Percentiles rank a stretch among this genome's conserved stretches.
Evolutionary conservation across 495 filamentous ascomycete species (phyloP).

Genomic region (Neurospora sublineolata): DNA sequence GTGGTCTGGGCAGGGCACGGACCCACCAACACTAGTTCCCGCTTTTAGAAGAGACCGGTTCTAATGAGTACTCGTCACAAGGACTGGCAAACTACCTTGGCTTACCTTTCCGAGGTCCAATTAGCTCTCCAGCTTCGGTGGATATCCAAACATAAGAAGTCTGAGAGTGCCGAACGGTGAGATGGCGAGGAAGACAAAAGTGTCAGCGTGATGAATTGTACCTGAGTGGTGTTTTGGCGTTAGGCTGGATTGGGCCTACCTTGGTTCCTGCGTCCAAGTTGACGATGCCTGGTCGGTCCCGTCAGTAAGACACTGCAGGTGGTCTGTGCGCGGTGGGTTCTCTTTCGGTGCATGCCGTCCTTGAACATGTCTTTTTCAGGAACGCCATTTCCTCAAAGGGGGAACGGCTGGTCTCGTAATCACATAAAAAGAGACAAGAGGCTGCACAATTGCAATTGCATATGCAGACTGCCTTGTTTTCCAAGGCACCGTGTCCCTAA

Average conservation of each 20-base stretch:
- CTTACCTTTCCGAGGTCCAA: background rate
- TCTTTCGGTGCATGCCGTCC: background rate
- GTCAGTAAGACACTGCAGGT: background rate
- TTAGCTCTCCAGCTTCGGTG: background rate
- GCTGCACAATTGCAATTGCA: background rate
- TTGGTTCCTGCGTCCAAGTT: slow-evolving; percentile 7
- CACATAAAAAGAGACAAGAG: background rate
- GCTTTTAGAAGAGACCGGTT: no score
- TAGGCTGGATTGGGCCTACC: slow-evolving; percentile 14
- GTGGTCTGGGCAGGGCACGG: no score
- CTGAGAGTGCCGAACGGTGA: background rate
- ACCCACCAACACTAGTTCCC: no score
- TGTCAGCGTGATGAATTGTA: background rate
- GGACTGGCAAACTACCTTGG: background rate
- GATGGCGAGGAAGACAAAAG: background rate
- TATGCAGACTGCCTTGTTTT: background rate
- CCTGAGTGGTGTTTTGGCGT: slow-evolving; percentile 8
- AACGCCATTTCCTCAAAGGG: background rate
- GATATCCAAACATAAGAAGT: background rate
- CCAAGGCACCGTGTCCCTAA: background rate
- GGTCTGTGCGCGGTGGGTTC: background rate
- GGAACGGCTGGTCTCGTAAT: background rate
- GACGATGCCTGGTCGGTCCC: background rate
- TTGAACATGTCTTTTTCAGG: background rate
- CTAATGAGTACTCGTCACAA: no score